Percentiles rank a stretch among this genome's conserved stretches.
Conservation (phyloP, 306 rosid genomes). For the Inga leiocalycina region DNA sequence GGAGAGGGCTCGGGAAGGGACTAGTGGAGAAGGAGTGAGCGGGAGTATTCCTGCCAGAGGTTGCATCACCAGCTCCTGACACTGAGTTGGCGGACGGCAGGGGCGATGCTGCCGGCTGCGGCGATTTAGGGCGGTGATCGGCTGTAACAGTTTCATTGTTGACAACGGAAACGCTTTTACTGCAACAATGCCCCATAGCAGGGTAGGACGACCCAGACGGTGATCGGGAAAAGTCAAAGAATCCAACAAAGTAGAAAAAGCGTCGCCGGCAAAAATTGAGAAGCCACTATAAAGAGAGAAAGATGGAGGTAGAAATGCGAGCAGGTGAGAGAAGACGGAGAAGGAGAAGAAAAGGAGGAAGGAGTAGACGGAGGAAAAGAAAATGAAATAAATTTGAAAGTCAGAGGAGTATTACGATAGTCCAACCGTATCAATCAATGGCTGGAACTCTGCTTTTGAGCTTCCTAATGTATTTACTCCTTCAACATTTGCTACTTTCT, state of each 20-base stretch:
- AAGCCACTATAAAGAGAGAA: slow-evolving; percentile 21
- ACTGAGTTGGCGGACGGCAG: slow-evolving; percentile 16
- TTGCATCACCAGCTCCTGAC: slow-evolving; percentile 41
- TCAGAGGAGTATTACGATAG: slow-evolving; percentile 38
- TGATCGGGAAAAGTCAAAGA: slow-evolving; percentile 48
- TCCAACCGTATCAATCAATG: slow-evolving; percentile 46
- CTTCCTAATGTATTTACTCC: neutral
- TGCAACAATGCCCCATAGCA: slow-evolving; percentile 88
- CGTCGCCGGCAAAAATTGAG: slow-evolving; percentile 45
- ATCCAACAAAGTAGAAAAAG: slow-evolving; percentile 36
- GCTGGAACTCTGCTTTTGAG: slow-evolving; percentile 14
- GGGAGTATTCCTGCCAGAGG: slow-evolving; percentile 61
- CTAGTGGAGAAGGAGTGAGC: slow-evolving; percentile 65
- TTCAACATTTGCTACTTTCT: neutral
- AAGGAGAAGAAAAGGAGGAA: neutral
- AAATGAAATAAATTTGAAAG: slow-evolving; percentile 39
- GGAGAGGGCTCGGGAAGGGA: slow-evolving; percentile 76
- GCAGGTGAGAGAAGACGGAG: neutral
- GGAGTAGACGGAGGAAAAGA: neutral
- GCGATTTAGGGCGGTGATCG: slow-evolving; percentile 35
- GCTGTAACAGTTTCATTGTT: slow-evolving; percentile 43
- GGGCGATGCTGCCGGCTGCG: slow-evolving; percentile 21
- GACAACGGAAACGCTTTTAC: slow-evolving; percentile 62
- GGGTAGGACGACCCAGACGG: neutral
- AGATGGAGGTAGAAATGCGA: neutral